Evolutionary conservation across 2,329 filamentous ascomycete species (phyloP), one percentile per base, ranked within the genome.

Genomic region (Trichoderma cornu-damae): DNA sequence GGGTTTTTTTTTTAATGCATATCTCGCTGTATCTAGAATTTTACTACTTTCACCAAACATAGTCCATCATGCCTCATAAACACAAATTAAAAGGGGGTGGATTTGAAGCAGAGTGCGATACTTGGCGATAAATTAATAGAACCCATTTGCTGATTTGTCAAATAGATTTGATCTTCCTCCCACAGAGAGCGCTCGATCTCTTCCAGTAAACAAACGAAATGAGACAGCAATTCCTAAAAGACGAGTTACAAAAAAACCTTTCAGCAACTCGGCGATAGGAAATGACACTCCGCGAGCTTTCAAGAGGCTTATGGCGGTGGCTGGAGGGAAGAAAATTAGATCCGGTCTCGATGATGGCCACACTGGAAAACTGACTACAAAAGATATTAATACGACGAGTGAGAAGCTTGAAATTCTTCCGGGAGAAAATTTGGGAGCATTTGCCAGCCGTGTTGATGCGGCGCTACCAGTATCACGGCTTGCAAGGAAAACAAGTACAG

Each of bases 271-370:
- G 69, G 73, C 59, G 50, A 71, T 70, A 28, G 77, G 81, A 37
- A 86, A 96, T 69, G 94, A 97, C 73, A 92, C 89, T 1, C 94
- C 94, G 0, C 88, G 90, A 63, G 90, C 88, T 1, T 99, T 99
- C 72, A 83, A 84, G 61, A 85, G 91, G 11, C 75, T 97, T 61
- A 94, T 97, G 88, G 84, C 88, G 32, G 82, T 85, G 63, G 82
- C 86, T 38, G 72, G 77, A 14, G 71, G 83, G n/a, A 85, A 84
- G 67, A 81, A 78, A 60, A 71, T 79, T 8, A 79, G 79, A 4
- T 82, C 79, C 8, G 85, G 87, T 6, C 76, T 95, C 7, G 87
- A 96, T 68, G 83, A 94, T 62, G 89, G 89, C 6, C 12, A 44
- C 6, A n/a, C 67, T 66, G 46, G 66, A 50, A 4, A 48, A 50